phyloP scores from a whole-genome alignment of 805 yeast species.

The Candida schatavii region DNA sequence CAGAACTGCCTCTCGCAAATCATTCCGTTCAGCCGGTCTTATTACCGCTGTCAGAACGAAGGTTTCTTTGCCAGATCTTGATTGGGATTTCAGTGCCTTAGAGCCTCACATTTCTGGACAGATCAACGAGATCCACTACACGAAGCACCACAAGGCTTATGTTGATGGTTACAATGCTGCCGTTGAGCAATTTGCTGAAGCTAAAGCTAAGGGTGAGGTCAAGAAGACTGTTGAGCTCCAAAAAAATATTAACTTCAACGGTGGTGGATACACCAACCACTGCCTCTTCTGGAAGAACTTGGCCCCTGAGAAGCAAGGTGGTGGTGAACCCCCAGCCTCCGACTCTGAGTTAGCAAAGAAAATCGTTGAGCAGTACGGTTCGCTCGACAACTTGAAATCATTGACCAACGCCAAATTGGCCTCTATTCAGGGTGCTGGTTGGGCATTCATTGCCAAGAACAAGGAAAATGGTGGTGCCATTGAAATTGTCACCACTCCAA shows the following conservation, averaged over 20 bases:
- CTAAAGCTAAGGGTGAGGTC: constrained; percentile 56
- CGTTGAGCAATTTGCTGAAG: constrained; percentile 67
- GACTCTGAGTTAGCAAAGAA: constrained; percentile 58
- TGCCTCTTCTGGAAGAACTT: constrained; percentile 83
- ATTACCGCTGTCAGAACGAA: constrained; percentile 47
- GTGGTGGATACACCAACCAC: constrained; percentile 90
- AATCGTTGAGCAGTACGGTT: constrained; percentile 64
- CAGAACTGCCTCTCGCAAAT: constrained; percentile 7
- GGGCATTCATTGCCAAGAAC: constrained; percentile 91
- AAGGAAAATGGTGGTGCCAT: constrained; percentile 63
- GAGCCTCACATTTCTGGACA: constrained; percentile 86
- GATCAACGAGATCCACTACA: constrained; percentile 83
- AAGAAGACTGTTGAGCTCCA: constrained; percentile 62
- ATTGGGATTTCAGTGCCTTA: constrained; percentile 79
- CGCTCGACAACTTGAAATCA: constrained; percentile 62
- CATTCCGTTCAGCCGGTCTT: constrained; percentile 5
- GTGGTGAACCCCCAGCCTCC: constrained; percentile 58
- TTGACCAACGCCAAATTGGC: constrained; percentile 63
- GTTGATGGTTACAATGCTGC: constrained; percentile 83
- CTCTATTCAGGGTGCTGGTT: constrained; percentile 91
- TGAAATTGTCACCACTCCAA: constrained; percentile 76
- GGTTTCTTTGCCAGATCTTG: constrained; percentile 75
- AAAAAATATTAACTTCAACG: constrained; percentile 82
- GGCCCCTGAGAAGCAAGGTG: constrained; percentile 72
- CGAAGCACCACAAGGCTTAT: constrained; percentile 90